phyloP scores from a whole-genome alignment of 2,329 filamentous ascomycete species.

The Cryoendolithus antarcticus region DNA sequence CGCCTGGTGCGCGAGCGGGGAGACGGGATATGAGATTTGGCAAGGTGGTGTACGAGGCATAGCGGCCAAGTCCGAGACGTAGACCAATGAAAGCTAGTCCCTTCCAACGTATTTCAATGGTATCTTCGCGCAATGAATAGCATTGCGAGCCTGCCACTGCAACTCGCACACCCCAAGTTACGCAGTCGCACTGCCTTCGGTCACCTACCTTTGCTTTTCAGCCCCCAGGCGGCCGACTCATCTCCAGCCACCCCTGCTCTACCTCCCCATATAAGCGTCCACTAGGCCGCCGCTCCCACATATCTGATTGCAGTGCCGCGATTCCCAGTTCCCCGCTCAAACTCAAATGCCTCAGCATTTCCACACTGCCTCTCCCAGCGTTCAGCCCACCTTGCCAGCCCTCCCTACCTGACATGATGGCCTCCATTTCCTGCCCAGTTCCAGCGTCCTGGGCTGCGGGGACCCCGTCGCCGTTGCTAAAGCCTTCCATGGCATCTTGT shows the following conservation, averaged over 20 bases:
- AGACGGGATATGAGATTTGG: conserved; percentile 63
- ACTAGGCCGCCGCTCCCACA: conserved; percentile 11
- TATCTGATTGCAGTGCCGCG: conserved; percentile 8
- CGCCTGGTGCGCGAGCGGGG: conserved; percentile 52
- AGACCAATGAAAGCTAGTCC: too few relatives aligned
- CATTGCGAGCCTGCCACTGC: too few relatives aligned
- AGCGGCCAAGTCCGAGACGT: too few relatives aligned
- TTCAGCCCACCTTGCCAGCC: conserved; percentile 8
- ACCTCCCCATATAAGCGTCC: conserved; percentile 11
- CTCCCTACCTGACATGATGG: conserved; percentile 4
- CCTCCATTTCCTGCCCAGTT: conserved; percentile 3
- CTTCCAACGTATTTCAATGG: too few relatives aligned
- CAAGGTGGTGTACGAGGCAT: conserved; percentile 41
- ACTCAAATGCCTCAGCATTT: conserved; percentile 19
- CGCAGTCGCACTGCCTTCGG: too few relatives aligned
- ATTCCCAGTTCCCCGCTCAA: conserved; percentile 19
- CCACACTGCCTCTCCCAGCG: conserved; percentile 11
- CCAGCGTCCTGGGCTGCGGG: not conserved
- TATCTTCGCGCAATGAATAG: too few relatives aligned
- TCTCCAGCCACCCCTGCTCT: conserved; percentile 7
- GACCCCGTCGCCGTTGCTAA: not conserved
- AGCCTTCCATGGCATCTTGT: not conserved
- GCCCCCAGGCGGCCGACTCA: too few relatives aligned
- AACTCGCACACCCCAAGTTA: too few relatives aligned
- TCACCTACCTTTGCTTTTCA: too few relatives aligned